Percentiles rank a stretch among this genome's conserved stretches.
Evolutionary conservation across 768 basidiomycete genomes (phyloP).

Genomic region (Ephemerocybe angulata): DNA sequence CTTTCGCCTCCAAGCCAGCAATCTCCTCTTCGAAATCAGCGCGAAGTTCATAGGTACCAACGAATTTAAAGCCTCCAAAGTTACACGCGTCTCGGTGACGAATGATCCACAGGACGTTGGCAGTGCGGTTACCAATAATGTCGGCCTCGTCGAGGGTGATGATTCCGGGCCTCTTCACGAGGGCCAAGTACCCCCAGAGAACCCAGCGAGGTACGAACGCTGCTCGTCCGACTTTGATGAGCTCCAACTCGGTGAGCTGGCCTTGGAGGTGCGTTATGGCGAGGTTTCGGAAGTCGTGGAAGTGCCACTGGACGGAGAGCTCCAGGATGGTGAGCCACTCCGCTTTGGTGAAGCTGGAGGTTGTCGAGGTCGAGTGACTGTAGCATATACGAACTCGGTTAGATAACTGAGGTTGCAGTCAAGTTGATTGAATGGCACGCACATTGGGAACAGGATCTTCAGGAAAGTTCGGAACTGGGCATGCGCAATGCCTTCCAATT

Average conservation of each 20-base stretch:
- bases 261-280: background rate
- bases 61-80: background rate
- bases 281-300: background rate
- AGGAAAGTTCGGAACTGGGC: background rate
- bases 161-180: background rate
- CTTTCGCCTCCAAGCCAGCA: background rate
- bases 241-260: background rate
- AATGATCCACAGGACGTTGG: background rate
- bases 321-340: slow-evolving; percentile 1
- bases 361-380: background rate
- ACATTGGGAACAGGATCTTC: background rate
- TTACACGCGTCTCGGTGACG: background rate
- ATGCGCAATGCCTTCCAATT: background rate
- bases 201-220: background rate
- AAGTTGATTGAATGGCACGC: background rate
- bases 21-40: background rate
- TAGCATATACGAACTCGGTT: background rate
- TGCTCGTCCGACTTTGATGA: background rate
- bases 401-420: background rate
- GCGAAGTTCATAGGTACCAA: background rate
- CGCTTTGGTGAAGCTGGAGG: background rate
- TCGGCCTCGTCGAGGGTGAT: background rate
- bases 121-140: background rate
- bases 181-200: background rate
- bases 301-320: background rate